Conservation (phyloP, 2,329 filamentous ascomycete genomes). For the Ophiocordyceps camponoti-saundersi region DNA sequence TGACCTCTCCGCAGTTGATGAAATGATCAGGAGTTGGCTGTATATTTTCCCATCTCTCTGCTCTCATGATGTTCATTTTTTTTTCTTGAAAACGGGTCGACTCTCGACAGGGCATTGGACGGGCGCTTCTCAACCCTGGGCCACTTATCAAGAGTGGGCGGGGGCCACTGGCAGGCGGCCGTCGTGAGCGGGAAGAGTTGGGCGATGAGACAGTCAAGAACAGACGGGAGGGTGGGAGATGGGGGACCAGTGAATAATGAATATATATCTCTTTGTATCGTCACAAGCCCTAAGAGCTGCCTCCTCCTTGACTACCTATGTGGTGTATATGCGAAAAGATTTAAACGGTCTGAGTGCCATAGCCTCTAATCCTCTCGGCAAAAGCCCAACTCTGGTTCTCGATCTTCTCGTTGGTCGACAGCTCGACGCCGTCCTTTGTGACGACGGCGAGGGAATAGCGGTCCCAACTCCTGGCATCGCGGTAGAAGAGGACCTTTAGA, state of each 20-base stretch:
- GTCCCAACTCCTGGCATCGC: conserved; percentile 85
- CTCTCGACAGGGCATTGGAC: neutral
- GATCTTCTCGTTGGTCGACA: conserved; percentile 72
- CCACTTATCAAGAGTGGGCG: too few relatives aligned
- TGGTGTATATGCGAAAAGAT: neutral
- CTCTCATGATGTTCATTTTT: neutral
- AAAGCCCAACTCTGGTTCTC: conserved; percentile 98
- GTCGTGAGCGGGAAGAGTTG: neutral
- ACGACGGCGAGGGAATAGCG: conserved; percentile 82
- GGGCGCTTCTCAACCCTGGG: too few relatives aligned
- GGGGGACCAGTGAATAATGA: neutral
- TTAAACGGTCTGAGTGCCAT: conserved; percentile 65
- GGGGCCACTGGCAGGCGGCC: too few relatives aligned
- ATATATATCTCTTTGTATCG: neutral
- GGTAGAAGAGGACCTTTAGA: conserved; percentile 97
- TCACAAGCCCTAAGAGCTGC: neutral
- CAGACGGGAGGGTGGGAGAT: neutral
- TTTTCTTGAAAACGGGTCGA: neutral
- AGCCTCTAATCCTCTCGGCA: conserved; percentile 85
- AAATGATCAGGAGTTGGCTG: conserved; percentile 6
- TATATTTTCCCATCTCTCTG: neutral
- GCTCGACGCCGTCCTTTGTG: conserved; percentile 72
- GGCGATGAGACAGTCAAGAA: neutral
- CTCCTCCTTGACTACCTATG: too few relatives aligned
- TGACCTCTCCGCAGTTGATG: conserved; percentile 2